Conservation (phyloP, 1,284 basidiomycete genomes). For the Marasmius oreades region DNA sequence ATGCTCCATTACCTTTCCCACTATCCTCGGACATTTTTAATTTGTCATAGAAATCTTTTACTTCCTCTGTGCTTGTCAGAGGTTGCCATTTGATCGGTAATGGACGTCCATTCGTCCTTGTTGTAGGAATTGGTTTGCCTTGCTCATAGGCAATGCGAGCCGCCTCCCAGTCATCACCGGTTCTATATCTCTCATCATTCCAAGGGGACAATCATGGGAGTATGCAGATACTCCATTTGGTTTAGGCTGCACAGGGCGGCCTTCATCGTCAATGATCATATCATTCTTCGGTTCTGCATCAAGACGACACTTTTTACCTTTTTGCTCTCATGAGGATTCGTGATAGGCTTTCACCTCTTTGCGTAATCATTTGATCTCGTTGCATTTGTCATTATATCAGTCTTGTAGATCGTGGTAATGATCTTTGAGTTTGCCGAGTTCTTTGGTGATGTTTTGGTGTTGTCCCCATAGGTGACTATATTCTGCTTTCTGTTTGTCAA, state of each 20-base stretch:
- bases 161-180: background rate
- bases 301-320: too few species aligned
- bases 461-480: background rate
- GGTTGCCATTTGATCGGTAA: background rate
- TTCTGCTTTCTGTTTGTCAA: background rate
- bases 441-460: background rate
- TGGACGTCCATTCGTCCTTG: background rate
- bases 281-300: too few species aligned
- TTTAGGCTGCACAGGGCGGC: background rate
- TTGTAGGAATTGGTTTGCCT: background rate
- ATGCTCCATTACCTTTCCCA: background rate
- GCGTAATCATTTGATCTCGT: too few species aligned
- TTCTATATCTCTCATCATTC: background rate
- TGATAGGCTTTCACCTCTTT: too few species aligned
- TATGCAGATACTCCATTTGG: background rate
- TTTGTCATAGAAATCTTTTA: background rate
- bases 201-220: background rate
- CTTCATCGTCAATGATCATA: background rate
- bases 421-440: background rate
- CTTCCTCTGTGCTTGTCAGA: background rate
- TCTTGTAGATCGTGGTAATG: too few species aligned
- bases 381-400: too few species aligned
- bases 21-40: background rate
- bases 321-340: too few species aligned
- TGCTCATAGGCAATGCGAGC: background rate